phyloP scores from a whole-genome alignment of 257 asterid genomes.

The Nyctanthes arbortristis region DNA sequence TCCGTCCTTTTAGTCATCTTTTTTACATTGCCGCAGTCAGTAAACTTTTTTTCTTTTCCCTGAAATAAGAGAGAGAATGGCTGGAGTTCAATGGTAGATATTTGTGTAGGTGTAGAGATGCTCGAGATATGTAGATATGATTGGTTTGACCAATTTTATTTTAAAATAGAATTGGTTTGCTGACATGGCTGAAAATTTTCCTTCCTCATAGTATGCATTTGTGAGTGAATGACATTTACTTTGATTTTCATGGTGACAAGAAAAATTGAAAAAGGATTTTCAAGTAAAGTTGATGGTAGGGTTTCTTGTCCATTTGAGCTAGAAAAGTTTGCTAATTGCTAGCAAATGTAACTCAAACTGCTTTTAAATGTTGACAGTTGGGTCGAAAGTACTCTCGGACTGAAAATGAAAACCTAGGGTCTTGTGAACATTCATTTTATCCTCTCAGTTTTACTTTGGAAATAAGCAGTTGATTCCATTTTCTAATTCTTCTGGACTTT shows the following conservation, averaged over 20 bases:
- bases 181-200: background rate
- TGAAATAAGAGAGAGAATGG: no score
- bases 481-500: no score
- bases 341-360: conserved; percentile 9
- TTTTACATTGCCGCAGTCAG: no score
- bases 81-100: no score
- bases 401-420: background rate
- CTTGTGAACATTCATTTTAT: background rate
- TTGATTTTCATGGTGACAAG: background rate
- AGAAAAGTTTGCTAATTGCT: background rate
- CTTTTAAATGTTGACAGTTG: conserved; percentile 11
- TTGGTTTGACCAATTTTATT: no score
- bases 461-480: no score
- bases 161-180: no score
- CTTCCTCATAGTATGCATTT: background rate
- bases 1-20: no score
- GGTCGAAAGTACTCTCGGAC: background rate
- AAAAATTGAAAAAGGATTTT: background rate
- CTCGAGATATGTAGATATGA: no score
- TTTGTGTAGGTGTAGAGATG: no score
- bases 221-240: background rate
- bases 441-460: background rate
- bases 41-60: no score
- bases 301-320: background rate
- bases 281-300: background rate